Conservation (phyloP, 2,329 filamentous ascomycete species). For the Aureobasidium vineae region DNA sequence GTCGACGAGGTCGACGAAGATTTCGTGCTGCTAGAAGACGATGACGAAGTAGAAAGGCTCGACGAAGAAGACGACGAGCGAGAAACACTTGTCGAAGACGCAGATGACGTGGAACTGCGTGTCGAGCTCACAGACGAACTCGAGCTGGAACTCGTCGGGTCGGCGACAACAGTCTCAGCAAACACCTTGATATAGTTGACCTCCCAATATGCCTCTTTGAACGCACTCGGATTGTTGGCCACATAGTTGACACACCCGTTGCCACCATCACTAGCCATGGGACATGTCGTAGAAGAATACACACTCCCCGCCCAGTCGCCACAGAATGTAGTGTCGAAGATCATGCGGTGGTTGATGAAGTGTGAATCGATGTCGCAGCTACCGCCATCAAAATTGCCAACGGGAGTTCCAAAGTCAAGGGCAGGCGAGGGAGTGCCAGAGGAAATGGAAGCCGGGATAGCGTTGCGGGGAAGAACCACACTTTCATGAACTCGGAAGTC, state of each 20-base stretch:
- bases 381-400: conserved; percentile 56
- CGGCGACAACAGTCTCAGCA: not conserved
- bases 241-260: conserved; percentile 30
- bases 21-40: not conserved
- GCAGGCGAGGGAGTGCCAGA: conserved; percentile 50
- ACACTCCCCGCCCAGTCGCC: conserved; percentile 33
- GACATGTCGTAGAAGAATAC: conserved; percentile 25
- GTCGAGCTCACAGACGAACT: not conserved
- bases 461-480: conserved; percentile 76
- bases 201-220: conserved; percentile 31
- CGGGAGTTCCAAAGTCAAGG: conserved; percentile 54
- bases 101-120: not conserved
- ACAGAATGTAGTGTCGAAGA: conserved; percentile 62
- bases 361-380: conserved; percentile 39
- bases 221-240: conserved; percentile 30
- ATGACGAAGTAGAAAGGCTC: not conserved
- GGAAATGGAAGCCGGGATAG: conserved; percentile 63
- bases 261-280: conserved; percentile 24
- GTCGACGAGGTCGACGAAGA: not conserved
- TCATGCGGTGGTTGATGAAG: conserved; percentile 45
- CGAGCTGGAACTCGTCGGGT: not conserved
- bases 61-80: not conserved
- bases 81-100: not conserved
- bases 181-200: conserved; percentile 33
- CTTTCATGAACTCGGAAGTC: conserved; percentile 66